Conservation (phyloP, 345 rosid species). For the Turnera subulata region DNA sequence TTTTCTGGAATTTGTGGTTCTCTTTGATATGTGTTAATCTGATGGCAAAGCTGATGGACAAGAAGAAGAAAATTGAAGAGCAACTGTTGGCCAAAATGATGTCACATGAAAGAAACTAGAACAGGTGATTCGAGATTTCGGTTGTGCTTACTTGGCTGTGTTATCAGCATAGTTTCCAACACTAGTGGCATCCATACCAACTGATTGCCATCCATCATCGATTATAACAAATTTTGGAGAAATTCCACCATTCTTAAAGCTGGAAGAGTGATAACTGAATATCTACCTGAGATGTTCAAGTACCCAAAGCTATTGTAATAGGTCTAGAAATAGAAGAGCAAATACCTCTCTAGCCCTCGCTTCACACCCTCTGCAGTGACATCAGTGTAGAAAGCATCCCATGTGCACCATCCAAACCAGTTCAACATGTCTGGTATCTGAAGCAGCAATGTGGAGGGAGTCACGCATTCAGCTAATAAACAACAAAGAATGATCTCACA, state of each 20-base stretch:
- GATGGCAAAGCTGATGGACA: conserved; percentile 51
- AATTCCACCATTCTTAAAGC: conserved; percentile 54
- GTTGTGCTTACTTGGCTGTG: conserved; percentile 52
- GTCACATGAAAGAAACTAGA: too few relatives aligned
- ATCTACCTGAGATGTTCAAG: neutral
- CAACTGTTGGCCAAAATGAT: too few relatives aligned
- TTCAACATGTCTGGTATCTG: conserved; percentile 67
- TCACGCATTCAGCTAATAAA: too few relatives aligned
- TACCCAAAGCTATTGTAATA: neutral
- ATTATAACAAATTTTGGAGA: conserved; percentile 62
- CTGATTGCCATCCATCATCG: conserved; percentile 74
- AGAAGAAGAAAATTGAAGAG: too few relatives aligned
- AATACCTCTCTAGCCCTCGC: conserved; percentile 52
- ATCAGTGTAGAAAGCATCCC: conserved; percentile 73
- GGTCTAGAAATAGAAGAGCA: neutral
- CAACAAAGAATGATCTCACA: too few relatives aligned
- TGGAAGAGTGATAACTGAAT: conserved; percentile 21
- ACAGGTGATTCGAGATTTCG: too few relatives aligned
- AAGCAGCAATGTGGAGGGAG: neutral
- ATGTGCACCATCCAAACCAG: conserved; percentile 80
- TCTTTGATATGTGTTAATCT: conserved; percentile 57
- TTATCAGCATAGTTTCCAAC: conserved; percentile 46
- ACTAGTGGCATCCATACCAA: conserved; percentile 54
- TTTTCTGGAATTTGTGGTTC: conserved; percentile 64
- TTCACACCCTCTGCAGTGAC: conserved; percentile 54